A percentile compares a stretch with the other conserved stretches of the same genome.
Conservation (phyloP, 2,329 filamentous ascomycete species). For the Paradendryphiella salina region DNA sequence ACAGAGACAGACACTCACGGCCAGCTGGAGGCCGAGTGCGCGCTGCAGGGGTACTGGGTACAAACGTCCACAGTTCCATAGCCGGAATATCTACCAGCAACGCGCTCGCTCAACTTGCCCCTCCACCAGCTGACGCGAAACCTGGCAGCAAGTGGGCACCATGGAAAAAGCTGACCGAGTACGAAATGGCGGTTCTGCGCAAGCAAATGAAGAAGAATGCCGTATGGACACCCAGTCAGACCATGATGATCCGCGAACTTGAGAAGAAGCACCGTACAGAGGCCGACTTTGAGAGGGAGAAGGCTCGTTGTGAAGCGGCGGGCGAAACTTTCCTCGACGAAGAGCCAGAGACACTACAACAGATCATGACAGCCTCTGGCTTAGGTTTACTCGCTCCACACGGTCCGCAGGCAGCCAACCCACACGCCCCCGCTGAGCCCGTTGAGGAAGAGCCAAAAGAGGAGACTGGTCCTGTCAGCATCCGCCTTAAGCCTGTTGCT, state of each 20-base stretch:
- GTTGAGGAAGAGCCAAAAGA: conserved; percentile 48
- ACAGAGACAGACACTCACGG: conserved; percentile 48
- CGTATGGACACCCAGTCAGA: conserved; percentile 80
- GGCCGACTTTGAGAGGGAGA: conserved; percentile 57
- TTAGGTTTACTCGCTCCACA: conserved; percentile 20
- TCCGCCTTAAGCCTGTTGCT: conserved; percentile 77
- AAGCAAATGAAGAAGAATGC: conserved; percentile 94
- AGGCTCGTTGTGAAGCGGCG: conserved; percentile 61
- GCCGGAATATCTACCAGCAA: conserved; percentile 65
- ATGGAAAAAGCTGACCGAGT: conserved; percentile 67
- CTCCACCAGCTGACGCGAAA: conserved; percentile 62
- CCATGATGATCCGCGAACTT: conserved; percentile 81
- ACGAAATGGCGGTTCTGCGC: conserved; percentile 70
- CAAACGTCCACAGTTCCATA: conserved; percentile 58
- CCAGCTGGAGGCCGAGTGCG: conserved; percentile 40
- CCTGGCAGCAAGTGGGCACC: conserved; percentile 64
- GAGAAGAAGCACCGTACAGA: conserved; percentile 66
- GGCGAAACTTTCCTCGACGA: conserved; percentile 68
- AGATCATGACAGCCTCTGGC: conserved; percentile 27
- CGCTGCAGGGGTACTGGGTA: conserved; percentile 53
- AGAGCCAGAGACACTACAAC: conserved; percentile 34
- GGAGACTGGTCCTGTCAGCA: conserved; percentile 67
- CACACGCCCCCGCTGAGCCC: conserved; percentile 17
- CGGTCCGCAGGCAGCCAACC: conserved; percentile 16
- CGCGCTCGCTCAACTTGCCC: conserved; percentile 61